These are phyloP conservation scores for Yamadazyma atlantica DNA, from an alignment of 1,139 yeast species.

Conservation along the genomic window DNA sequence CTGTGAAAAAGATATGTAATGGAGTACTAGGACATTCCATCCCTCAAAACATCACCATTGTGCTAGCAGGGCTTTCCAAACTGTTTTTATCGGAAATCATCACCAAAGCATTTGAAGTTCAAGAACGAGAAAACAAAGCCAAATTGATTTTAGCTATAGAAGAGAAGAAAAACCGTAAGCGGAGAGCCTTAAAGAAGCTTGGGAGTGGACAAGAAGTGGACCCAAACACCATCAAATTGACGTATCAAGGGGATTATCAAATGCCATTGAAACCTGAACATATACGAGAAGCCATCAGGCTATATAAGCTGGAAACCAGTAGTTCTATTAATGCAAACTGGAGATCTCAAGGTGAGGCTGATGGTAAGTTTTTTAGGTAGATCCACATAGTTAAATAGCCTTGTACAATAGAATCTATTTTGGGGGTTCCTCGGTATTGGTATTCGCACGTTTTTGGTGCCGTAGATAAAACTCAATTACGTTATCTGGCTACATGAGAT, in stretches of 20 bases:
- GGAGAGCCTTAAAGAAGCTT: constrained; percentile 26
- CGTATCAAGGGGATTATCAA: constrained; percentile 42
- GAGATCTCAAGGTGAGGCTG: constrained; percentile 74
- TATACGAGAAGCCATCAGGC: constrained; percentile 84
- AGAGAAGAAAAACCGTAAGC: constrained; percentile 34
- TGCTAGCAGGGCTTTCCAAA: constrained; percentile 84
- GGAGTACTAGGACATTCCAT: constrained; percentile 78
- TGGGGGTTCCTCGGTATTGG: too few species aligned
- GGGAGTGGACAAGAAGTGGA: constrained; percentile 31
- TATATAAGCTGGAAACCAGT: constrained; percentile 67
- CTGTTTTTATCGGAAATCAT: constrained; percentile 86
- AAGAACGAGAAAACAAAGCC: constrained; percentile 52
- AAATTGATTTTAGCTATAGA: constrained; percentile 38
- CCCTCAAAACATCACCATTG: constrained; percentile 80
- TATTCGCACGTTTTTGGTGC: not conserved
- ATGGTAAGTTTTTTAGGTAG: constrained; percentile 64
- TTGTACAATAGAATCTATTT: too few species aligned
- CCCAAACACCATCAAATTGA: constrained; percentile 25
- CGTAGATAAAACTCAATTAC: too few species aligned
- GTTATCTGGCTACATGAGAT: too few species aligned
- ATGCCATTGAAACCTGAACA: constrained; percentile 81
- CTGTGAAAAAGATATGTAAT: constrained; percentile 79
- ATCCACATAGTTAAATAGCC: not conserved
- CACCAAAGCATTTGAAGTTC: constrained; percentile 74
- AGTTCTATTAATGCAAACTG: constrained; percentile 61